Base-by-base conservation (phyloP, 352 stramenopile species). In the Globisporangium cylindrosporum region DNA sequence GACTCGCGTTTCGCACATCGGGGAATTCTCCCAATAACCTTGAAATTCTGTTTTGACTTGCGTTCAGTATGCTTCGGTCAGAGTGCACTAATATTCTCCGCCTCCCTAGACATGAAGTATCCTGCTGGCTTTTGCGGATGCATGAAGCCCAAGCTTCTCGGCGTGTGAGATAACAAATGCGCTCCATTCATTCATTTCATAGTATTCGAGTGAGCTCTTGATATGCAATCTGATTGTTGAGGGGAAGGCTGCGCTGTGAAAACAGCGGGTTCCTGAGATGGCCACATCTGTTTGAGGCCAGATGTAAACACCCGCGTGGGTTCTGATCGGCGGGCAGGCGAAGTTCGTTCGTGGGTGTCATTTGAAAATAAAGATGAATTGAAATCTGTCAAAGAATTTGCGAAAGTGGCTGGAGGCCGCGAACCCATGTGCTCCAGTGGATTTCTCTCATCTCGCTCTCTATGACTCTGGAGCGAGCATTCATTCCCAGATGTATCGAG, bases 181-280 rank as follows among this genome's bases (percentile, higher is more conserved):
- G 15, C 41, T 49, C 41, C 41, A n/a, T 46, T 46, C 36, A 43
- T 43, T 43, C 14, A 18, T 20, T 46, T 43, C 36, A 46, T 20
- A 46, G 6, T 20, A 46, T 46, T 46, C 38, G 38, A 18, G 12
- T 20, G 38, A 18, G 12, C 4, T 46, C 12, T 20, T n/a, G 41
- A 49, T 49, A 49, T 49, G 41, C 5, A 49, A 49, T 49, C 41
- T 15, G 6, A 22, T 22, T 49, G 41, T 49, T 49, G 15, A 22
- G 41, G 15, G 41, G 15, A 49, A n/a, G 41, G 41, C 41, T 49
- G 15, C 38, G 12, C 43, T 51, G 18, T 51, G 43, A 24, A 51
- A 51, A 51, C 43, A 51, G 43, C 43, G 43, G 43, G 43, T 51
- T 51, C 22, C 43, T 51, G 43, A 51, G 15, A 51, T 51, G 43